Evolutionary conservation across 2,329 filamentous ascomycete species (phyloP).

Genomic region (Verticillium tricorpus): DNA sequence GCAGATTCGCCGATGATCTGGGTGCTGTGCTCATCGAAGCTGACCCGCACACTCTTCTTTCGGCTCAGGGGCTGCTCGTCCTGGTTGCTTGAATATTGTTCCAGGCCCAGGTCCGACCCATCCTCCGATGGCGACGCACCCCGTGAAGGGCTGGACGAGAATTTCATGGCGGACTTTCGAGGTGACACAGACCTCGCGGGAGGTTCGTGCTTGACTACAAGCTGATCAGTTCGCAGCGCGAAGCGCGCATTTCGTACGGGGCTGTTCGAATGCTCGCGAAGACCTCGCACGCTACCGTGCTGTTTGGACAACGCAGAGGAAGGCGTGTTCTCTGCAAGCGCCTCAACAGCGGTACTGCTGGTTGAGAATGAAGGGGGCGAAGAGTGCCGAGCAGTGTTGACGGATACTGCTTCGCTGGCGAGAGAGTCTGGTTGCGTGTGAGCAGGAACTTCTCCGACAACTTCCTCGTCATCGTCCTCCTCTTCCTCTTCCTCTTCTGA

Average conservation of each 20-base stretch:
- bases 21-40: constrained; percentile 68
- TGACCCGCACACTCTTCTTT: constrained; percentile 68
- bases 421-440: constrained; percentile 15
- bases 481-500: constrained; percentile 30
- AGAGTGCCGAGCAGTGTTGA: constrained; percentile 15
- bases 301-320: constrained; percentile 7
- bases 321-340: neutral
- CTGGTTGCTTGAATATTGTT: constrained; percentile 15
- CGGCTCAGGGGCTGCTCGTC: constrained; percentile 36
- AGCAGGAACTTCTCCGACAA: constrained; percentile 8
- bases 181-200: constrained; percentile 69
- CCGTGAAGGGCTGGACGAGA: constrained; percentile 48
- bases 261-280: constrained; percentile 48
- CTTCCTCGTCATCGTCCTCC: constrained; percentile 8
- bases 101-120: constrained; percentile 34
- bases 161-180: constrained; percentile 72
- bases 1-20: constrained; percentile 47
- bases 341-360: constrained; percentile 6
- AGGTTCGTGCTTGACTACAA: constrained; percentile 61
- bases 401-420: constrained; percentile 28
- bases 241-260: constrained; percentile 68
- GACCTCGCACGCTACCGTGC: constrained; percentile 15
- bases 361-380: constrained; percentile 7
- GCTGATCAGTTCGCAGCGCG: constrained; percentile 48
- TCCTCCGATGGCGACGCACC: constrained; percentile 47